Evolutionary conservation across 2,329 filamentous ascomycete genomes (phyloP), one percentile per base, ranked within the genome.

Genomic region (Alternaria sp.): DNA sequence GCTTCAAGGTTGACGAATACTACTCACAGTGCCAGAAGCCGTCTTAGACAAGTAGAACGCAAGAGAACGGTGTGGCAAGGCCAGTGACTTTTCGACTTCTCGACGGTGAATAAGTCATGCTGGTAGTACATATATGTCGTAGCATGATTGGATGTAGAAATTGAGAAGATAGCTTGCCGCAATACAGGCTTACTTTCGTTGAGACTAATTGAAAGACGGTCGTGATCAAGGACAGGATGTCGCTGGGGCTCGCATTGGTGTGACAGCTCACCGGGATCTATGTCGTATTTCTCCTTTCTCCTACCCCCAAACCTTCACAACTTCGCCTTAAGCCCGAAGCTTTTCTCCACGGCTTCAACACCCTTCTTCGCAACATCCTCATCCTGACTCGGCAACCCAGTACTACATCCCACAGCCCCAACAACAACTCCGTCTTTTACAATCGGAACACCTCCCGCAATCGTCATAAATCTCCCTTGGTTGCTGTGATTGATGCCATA

Each of bases 401-500:
- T 86, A 66, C 81, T 84, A 58, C 85, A 85, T 0, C 85, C 85
- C 59, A 87, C 80, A 3, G 84, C 85, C 0, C 85, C 85, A 2
- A 87, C 79, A 5, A 86, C 81, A 36, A 79, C 74, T 3, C 84
- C 84, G 52, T 82, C 80, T 44, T 70, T 71, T 38, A 79, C 66
- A 65, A 87, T 82, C 4, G 85, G 85, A 4, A 87, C 69, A 1
- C 85, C 85, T 9, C 85, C 85, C 2, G 82, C 85, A 68, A 87
- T 84, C 8, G 84, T 81, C 70, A 76, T 84, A 62, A 87, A 87
- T 44, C 84, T 70, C 6, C 85, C 85, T 12, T 82, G 81, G 70
- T 87, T 87, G 25, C 75, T 82, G 50, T 84, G 82, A 45, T 83
- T 82, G 40, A 85, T 84, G 16, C 84, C 83, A 63, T 82, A 86